Base-by-base conservation (phyloP, 2,329 filamentous ascomycete genomes). In the Capronia americana region DNA sequence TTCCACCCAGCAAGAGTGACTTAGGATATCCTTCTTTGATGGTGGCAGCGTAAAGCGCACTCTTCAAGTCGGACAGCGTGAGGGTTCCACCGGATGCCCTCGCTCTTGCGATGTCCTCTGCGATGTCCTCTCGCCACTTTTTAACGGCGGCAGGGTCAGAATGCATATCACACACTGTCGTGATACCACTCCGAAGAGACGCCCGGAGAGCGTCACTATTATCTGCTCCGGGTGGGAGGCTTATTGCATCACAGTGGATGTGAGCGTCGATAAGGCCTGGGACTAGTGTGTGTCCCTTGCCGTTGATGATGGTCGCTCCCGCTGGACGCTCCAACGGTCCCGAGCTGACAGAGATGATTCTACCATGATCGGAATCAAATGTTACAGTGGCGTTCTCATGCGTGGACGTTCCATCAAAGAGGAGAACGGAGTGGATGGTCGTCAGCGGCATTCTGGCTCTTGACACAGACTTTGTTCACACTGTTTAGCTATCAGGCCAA, bases 1-100 rank as follows among this genome's bases (percentile, higher is more conserved):
- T 46, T 28, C 60, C 61, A 20, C 28, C 63, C 4, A 70, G 57
- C 30, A 71, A 66, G 34, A 70, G 60, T 26, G 66, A 66, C 53
- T 66, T 83, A 76, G 84, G 84, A 83, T 83, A 86, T 1, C 84
- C 83, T 41, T 80, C 82, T 3, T 83, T 77, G 32, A 85, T 80
- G 0, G 83, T 85, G 4, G 83, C 84, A 0, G 80, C 78, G 67
- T 80, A 77, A 10, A 82, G 80, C 1, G 80, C 79, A 0, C 78
- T 83, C 70, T 84, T 85, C 72, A 84, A 78, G 63, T 83, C 80
- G 14, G 66, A 59, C 20, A 71, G 24, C 24, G 34, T 48, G 17
- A 72, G 67, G 8, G 50, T 65, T 11, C 64, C 57, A 32, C 64
- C 55, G 8, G 41, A 32, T 24, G 54, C 67, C 57, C 30, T 68